These are phyloP conservation scores for Candida andamanensis DNA, from an alignment of 805 yeast species.

Conservation along the genomic window DNA sequence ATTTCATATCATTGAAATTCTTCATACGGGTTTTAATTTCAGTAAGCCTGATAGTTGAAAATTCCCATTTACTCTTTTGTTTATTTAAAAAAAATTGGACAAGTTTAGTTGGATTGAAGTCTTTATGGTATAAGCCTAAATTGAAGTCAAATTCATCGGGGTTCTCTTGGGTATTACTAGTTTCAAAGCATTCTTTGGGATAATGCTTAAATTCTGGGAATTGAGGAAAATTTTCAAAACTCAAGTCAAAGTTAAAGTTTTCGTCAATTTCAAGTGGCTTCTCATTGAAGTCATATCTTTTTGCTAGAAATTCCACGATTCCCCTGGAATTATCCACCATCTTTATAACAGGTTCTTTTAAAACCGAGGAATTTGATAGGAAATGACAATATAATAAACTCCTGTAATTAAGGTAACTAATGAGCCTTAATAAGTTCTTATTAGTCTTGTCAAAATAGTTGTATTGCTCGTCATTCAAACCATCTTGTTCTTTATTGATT, in stretches of 20 bases:
- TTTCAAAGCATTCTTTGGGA: conserved; percentile 6
- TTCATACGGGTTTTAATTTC: conserved; percentile 6
- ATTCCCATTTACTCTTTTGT: conserved; percentile 13
- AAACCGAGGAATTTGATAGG: conserved; percentile 16
- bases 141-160: conserved; percentile 8
- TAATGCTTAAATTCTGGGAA: conserved; percentile 14
- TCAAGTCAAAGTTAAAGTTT: conserved; percentile 8
- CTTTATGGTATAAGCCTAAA: conserved; percentile 7
- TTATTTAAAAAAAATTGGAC: conserved; percentile 9
- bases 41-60: conserved; percentile 6
- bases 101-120: conserved; percentile 8
- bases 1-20: conserved; percentile 9
- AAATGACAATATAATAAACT: conserved; percentile 22
- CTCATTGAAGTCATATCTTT: conserved; percentile 12
- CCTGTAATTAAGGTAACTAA: conserved; percentile 31
- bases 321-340: conserved; percentile 12
- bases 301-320: conserved; percentile 13
- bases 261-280: conserved; percentile 5
- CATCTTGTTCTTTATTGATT: conserved; percentile 11
- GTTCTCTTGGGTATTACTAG: conserved; percentile 1
- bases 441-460: conserved; percentile 18
- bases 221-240: conserved; percentile 15
- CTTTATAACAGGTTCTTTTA: conserved; percentile 16
- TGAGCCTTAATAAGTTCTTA: conserved; percentile 24
- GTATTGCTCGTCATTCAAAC: conserved; percentile 15